These are phyloP conservation scores for Dictyostelium intermedium DNA, from an alignment of 78 protist genomes.

Conservation along the genomic window DNA sequence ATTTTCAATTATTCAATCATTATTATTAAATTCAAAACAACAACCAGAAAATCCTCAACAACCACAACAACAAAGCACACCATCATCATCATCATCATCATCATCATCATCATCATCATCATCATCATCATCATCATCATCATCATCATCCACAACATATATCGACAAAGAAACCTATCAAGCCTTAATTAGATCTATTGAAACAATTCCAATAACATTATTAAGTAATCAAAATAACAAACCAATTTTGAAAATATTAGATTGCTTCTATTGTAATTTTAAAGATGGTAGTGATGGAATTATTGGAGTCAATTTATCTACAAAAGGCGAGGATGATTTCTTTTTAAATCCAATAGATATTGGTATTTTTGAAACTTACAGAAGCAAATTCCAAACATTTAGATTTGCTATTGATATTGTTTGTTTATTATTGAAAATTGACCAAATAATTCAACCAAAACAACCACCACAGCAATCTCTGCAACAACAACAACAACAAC, in stretches of 20 bases:
- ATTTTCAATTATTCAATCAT: not conserved
- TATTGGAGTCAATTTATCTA: not conserved
- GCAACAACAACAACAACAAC: not conserved
- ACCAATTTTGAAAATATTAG: constrained; percentile 12
- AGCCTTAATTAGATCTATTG: not conserved
- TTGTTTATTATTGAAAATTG: constrained; percentile 57
- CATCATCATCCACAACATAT: not conserved
- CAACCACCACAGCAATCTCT: not conserved
- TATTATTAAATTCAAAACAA: not conserved
- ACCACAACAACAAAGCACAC: not conserved
- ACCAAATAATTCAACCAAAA: constrained; percentile 46
- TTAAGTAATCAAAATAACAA: not conserved
- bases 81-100: constrained; percentile 8
- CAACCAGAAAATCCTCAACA: not conserved
- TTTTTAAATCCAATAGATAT: not conserved
- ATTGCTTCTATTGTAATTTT: not conserved
- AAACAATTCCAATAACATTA: not conserved
- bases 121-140: not conserved
- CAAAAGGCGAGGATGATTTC: not conserved
- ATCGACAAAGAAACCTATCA: not conserved
- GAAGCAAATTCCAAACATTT: constrained; percentile 22
- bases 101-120: not conserved
- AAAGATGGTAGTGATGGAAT: not conserved
- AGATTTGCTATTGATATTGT: constrained; percentile 38
- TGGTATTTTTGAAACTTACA: constrained; percentile 37